Base-by-base conservation (phyloP, 345 rosid genomes). In the Salix udensis region DNA sequence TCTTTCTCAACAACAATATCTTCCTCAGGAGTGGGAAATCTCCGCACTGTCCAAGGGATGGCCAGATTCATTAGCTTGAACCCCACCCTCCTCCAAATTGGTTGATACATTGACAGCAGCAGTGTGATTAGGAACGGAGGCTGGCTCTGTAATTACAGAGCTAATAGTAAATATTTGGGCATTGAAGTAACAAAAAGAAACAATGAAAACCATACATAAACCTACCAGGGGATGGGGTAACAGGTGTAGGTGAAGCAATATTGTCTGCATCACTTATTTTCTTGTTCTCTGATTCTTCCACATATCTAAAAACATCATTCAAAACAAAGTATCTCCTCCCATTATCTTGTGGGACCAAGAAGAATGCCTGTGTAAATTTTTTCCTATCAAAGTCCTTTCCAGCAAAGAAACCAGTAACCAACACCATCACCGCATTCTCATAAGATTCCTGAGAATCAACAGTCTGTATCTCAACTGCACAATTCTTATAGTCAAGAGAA, bases 281-380 rank as follows among this genome's bases (percentile, higher is more conserved):
- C 10, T 55, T n/a, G 39, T 60, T 78, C 9, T 37, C 77, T 66
- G 70, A 40, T 78, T 78, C 77, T 6, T 72, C 87, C 60, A 88
- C 80, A 9, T 83, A 91, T 82, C 94, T 90, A 65, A 94, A 82
- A 48, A 89, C 77, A 81, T 94, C 98, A 71, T 89, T 92, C n/a
- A 87, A 77, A 68, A 94, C 98, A 81, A 61, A 92, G 80, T 82
- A 94, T 48, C 90, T 81, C 28, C 14, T 40, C 23, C 76, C 71
- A 13, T 76, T 65, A 7, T 85, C 77, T 77, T 87, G 88, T 2
- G 92, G 92, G 11, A 90, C 91, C 67, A 94, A 85, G 73, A 94
- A 91, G 88, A 94, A 92, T 24, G 82, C 42, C 53, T 92, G 98
- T 0, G 86, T 70, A 72, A 91, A 91, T 67, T 77, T 89, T 74